A percentile compares a stretch with the other conserved stretches of the same genome.
phyloP scores from a whole-genome alignment of 202 grass and related monocot species.

The Saccharum hybrid region DNA sequence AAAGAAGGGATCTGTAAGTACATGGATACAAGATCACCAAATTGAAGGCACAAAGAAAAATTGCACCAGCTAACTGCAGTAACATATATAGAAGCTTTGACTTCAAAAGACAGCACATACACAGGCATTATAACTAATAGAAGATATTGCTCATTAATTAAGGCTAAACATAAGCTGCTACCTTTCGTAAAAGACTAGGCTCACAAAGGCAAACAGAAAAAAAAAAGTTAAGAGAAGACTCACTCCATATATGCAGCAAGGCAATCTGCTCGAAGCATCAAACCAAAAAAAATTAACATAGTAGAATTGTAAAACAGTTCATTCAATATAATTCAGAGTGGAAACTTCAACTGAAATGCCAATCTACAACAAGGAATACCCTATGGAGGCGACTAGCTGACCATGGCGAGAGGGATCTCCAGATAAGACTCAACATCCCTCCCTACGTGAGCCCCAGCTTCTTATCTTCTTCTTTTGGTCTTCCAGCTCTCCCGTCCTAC shows the following conservation, averaged over 20 bases:
- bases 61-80: neutral
- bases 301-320: neutral
- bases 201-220: neutral
- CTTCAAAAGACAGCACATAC: neutral
- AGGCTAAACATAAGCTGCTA: neutral
- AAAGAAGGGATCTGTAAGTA: constrained; percentile 43
- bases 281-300: neutral
- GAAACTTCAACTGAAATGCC: neutral
- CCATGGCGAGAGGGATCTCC: neutral
- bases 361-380: neutral
- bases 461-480: neutral
- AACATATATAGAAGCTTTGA: neutral
- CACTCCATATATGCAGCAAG: neutral
- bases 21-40: neutral
- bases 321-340: neutral
- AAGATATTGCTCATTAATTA: neutral
- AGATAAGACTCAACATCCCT: neutral
- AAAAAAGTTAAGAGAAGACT: constrained; percentile 12
- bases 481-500: neutral
- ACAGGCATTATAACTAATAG: neutral
- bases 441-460: neutral
- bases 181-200: neutral
- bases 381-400: neutral
- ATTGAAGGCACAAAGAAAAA: constrained; percentile 30
- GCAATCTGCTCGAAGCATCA: neutral